phyloP scores from a whole-genome alignment of 805 yeast species.

The Yarrowia hollandica region DNA sequence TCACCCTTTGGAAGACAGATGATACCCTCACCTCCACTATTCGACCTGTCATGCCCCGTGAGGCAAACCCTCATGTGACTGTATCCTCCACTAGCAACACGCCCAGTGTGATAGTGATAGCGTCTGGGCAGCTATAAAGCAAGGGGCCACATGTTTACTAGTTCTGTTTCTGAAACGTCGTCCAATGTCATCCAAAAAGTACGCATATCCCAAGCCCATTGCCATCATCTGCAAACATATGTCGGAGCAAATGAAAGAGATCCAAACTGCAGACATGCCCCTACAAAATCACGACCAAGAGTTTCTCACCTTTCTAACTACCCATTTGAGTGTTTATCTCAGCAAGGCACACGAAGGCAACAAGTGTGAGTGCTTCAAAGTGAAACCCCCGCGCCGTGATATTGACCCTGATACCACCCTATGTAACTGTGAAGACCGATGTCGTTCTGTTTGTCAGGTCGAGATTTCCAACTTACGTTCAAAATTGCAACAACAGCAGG shows the following conservation, averaged over 20 bases:
- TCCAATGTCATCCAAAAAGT: too few relatives aligned
- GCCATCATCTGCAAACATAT: slow-evolving; percentile 10
- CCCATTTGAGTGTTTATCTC: neutral
- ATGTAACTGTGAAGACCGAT: neutral
- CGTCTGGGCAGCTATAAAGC: too few relatives aligned
- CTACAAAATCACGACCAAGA: neutral
- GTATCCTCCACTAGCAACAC: too few relatives aligned
- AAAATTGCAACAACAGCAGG: neutral
- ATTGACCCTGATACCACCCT: slow-evolving; percentile 1
- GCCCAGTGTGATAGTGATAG: too few relatives aligned
- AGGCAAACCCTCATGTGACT: too few relatives aligned
- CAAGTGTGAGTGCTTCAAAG: neutral
- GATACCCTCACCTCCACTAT: too few relatives aligned
- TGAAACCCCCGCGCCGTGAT: neutral
- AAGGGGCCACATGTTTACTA: too few relatives aligned
- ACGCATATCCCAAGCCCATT: neutral
- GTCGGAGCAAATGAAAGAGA: neutral
- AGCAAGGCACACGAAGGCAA: neutral
- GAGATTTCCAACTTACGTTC: neutral
- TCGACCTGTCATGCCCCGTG: too few relatives aligned
- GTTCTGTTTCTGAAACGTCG: too few relatives aligned
- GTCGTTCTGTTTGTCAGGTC: neutral
- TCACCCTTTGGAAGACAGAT: too few relatives aligned
- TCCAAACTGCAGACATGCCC: neutral
- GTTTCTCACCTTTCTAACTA: neutral